Conservation (phyloP, 768 basidiomycete genomes). For the Naganishia vaughanmartiniae region DNA sequence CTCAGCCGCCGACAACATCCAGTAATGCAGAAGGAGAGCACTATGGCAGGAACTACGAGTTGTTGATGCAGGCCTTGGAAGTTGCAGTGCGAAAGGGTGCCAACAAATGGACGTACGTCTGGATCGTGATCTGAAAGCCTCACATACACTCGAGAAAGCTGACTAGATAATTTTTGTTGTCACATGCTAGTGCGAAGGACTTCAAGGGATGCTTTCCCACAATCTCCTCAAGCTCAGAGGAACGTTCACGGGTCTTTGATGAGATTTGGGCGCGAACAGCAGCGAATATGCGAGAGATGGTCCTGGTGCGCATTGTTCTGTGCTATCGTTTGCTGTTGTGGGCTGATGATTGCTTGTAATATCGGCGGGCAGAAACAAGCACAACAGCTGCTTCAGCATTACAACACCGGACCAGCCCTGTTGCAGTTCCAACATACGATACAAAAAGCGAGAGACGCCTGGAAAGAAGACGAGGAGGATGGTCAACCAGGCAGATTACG, state of each 20-base stretch:
- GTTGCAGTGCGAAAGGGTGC: slow-evolving; percentile 45
- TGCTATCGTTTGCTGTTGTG: not conserved
- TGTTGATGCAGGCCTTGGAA: slow-evolving; percentile 42
- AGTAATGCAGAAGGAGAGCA: slow-evolving; percentile 22
- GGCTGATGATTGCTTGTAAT: not conserved
- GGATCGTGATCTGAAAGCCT: not conserved
- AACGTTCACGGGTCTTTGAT: slow-evolving; percentile 33
- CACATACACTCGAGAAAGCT: not conserved
- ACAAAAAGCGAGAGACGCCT: slow-evolving; percentile 34
- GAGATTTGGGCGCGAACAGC: slow-evolving; percentile 37
- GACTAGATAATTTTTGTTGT: not conserved
- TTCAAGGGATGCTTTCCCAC: slow-evolving; percentile 38
- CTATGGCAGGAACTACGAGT: slow-evolving; percentile 42
- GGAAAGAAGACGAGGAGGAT: slow-evolving; percentile 30
- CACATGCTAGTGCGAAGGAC: slow-evolving; percentile 34
- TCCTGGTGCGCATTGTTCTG: slow-evolving; percentile 38
- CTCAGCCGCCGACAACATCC: not conserved
- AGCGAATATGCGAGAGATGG: slow-evolving; percentile 35
- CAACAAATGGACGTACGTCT: slow-evolving; percentile 49
- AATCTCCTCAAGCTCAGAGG: slow-evolving; percentile 28
- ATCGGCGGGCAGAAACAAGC: slow-evolving; percentile 34
- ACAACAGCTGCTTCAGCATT: slow-evolving; percentile 37
- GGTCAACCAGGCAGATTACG: slow-evolving; percentile 19
- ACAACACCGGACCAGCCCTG: slow-evolving; percentile 39
- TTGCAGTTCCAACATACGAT: slow-evolving; percentile 41